Base-by-base conservation (phyloP, 352 stramenopile species). In the Phytophthora citricola region DNA sequence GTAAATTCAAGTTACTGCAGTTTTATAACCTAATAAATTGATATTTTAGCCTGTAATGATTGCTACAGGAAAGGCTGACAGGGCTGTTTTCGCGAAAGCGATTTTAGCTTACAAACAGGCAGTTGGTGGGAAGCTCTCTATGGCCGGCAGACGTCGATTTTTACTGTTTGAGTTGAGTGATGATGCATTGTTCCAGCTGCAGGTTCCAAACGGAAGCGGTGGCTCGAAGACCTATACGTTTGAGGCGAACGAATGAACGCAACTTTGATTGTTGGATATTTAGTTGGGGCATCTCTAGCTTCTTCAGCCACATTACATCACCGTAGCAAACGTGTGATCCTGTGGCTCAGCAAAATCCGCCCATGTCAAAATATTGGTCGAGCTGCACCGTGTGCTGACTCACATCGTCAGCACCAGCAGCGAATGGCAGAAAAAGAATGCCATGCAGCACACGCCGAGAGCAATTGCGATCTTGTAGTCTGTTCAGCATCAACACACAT, bases 401-500 rank as follows among this genome's bases (percentile, higher is more conserved):
- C 69, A 87, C 53, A 88, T 46, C 26, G 80, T 65, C 50, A 85
- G 63, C 31, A 77, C 73, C 47, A 91, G 54, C 54, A 92, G 49
- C 32, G 87, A 88, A 70, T 94, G 87, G 26, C 65, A 63, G 29
- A 91, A 78, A 41, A 94, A 83, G 38, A 94, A 90, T 26, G 71
- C 63, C 53, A 91, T 76, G 50, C 78, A 81, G 38, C 57, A 75
- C 11, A 62, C 75, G 45, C 81, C 85, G 27, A 92, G 66, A 32
- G 90, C 45, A 61, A 95, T 90, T 39, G 85, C 84, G 51, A 93
- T 86, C 79, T 95, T 95, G 82, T 93, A 95, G 48, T 93, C 87
- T 93, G 60, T 5, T 60, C 10, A 67, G 7, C 14, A 70, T 45
- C 10, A 70, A 32, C 47, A 44, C 20, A 45, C 31, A 49, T 40